Conservation (phyloP, 2,329 filamentous ascomycete genomes). For the Hysterium pulicare region DNA sequence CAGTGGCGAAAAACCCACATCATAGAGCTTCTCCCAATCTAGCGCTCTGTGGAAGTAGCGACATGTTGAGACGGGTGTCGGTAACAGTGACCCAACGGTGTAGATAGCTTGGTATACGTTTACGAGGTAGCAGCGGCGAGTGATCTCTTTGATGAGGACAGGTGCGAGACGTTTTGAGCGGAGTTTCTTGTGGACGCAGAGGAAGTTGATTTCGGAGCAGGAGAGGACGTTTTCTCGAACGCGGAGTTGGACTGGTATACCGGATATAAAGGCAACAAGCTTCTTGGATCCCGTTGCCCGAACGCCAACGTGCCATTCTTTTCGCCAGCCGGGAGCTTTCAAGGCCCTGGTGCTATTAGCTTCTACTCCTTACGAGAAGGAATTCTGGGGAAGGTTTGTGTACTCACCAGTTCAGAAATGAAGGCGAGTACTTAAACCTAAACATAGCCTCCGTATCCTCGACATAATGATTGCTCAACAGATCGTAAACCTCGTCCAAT, state of each 20-base stretch:
- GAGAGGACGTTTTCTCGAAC: slow-evolving; percentile 73
- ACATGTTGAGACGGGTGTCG: slow-evolving; percentile 87
- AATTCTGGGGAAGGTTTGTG: neutral
- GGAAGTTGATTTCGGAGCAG: slow-evolving; percentile 94
- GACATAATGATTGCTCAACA: slow-evolving; percentile 91
- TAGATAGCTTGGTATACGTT: slow-evolving; percentile 94
- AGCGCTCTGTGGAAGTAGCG: slow-evolving; percentile 92
- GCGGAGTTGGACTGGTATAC: slow-evolving; percentile 78
- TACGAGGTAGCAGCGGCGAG: slow-evolving; percentile 80
- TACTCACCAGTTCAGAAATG: slow-evolving; percentile 81
- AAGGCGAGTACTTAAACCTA: slow-evolving; percentile 89
- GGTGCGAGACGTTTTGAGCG: slow-evolving; percentile 88
- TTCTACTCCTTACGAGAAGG: neutral
- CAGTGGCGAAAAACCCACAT: slow-evolving; percentile 88
- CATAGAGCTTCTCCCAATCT: slow-evolving; percentile 94
- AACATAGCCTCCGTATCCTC: slow-evolving; percentile 98
- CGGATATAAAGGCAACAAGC: slow-evolving; percentile 93
- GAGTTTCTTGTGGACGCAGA: slow-evolving; percentile 97
- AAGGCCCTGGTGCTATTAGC: slow-evolving; percentile 63
- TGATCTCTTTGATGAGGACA: slow-evolving; percentile 96
- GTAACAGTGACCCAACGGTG: slow-evolving; percentile 86
- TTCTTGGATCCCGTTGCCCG: slow-evolving; percentile 78
- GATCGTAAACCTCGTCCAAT: slow-evolving; percentile 84
- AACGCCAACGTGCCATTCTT: slow-evolving; percentile 93
- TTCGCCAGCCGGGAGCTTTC: slow-evolving; percentile 90